A percentile compares a stretch with the other conserved stretches of the same genome.
Conservation (phyloP, 139 green algal species). For the Closterium sp. region DNA sequence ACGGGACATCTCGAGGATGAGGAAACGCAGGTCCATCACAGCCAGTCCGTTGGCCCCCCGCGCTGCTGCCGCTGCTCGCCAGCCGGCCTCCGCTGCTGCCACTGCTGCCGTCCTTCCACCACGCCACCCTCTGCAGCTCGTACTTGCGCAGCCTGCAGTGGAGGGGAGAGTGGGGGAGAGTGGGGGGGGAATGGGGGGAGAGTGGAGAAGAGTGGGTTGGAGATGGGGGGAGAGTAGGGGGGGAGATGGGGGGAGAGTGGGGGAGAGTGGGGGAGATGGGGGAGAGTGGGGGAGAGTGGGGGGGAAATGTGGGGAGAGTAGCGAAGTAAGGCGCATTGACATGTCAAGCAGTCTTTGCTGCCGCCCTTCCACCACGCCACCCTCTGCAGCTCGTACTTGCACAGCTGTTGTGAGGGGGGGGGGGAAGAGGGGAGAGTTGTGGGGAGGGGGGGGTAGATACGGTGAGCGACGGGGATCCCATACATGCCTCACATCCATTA, state of each 20-base stretch:
- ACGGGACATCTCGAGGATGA: slow-evolving; percentile 41
- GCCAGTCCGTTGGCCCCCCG: neutral
- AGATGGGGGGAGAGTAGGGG: too few species aligned
- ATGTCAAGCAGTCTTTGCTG: neutral
- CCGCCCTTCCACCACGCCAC: neutral
- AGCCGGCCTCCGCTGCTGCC: neutral
- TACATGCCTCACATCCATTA: too few species aligned
- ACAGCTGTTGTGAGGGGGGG: neutral
- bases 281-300: too few species aligned
- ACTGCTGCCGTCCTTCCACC: neutral
- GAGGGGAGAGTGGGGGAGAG: neutral
- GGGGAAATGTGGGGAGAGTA: too few species aligned
- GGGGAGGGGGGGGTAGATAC: neutral
- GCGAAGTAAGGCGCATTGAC: neutral
- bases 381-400: slow-evolving; percentile 19
- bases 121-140: slow-evolving; percentile 3
- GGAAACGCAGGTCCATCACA: slow-evolving; percentile 1
- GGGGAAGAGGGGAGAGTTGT: neutral
- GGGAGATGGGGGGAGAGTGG: too few species aligned
- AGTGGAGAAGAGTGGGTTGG: too few species aligned
- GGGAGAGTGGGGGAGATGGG: too few species aligned
- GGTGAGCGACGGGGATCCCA: too few species aligned
- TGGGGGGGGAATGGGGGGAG: neutral
- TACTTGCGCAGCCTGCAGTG: slow-evolving; percentile 22
- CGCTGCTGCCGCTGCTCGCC: too few species aligned